Percentiles rank a stretch among this genome's conserved stretches.
Conservation (phyloP, 192 early-diverging fungal species). For the Coemansia guatemalensis region DNA sequence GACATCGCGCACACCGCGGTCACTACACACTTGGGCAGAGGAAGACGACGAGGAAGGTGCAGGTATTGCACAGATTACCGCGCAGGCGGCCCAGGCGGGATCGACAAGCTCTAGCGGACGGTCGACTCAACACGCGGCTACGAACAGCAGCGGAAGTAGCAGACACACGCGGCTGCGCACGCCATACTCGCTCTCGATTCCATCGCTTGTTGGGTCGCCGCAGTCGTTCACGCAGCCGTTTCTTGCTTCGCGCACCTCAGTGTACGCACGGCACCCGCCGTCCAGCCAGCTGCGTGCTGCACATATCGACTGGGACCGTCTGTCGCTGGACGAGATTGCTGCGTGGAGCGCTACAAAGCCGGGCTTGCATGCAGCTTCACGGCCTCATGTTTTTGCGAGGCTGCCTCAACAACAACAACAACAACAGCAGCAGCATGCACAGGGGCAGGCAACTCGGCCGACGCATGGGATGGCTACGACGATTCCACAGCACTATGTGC, state of each 20-base stretch:
- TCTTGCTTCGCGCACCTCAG: constrained; percentile 48
- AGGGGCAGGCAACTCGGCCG: no score
- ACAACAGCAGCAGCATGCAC: no score
- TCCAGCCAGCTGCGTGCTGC: constrained; percentile 54
- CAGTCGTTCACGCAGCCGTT: constrained; percentile 52
- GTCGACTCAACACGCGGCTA: constrained; percentile 9
- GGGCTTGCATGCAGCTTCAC: not conserved
- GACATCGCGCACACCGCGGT: constrained; percentile 30
- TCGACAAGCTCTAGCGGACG: constrained; percentile 35
- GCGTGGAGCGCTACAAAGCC: not conserved
- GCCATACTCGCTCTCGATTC: constrained; percentile 49
- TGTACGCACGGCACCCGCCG: constrained; percentile 48
- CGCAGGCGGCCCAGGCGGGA: constrained; percentile 20
- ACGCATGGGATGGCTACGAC: no score
- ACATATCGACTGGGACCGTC: constrained; percentile 52
- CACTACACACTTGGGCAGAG: constrained; percentile 51
- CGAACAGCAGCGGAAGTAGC: constrained; percentile 15
- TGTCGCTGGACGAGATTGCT: constrained; percentile 44
- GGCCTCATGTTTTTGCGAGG: not conserved
- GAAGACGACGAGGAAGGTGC: constrained; percentile 41
- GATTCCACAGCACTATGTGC: not conserved
- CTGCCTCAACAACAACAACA: no score
- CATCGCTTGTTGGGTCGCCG: constrained; percentile 50
- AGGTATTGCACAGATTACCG: not conserved
- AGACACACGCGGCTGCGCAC: constrained; percentile 33